A percentile compares a stretch with the other conserved stretches of the same genome.
These are phyloP conservation scores for Hirsutella rhossiliensis DNA, from an alignment of 2,329 filamentous ascomycete species.

Conservation along the genomic window DNA sequence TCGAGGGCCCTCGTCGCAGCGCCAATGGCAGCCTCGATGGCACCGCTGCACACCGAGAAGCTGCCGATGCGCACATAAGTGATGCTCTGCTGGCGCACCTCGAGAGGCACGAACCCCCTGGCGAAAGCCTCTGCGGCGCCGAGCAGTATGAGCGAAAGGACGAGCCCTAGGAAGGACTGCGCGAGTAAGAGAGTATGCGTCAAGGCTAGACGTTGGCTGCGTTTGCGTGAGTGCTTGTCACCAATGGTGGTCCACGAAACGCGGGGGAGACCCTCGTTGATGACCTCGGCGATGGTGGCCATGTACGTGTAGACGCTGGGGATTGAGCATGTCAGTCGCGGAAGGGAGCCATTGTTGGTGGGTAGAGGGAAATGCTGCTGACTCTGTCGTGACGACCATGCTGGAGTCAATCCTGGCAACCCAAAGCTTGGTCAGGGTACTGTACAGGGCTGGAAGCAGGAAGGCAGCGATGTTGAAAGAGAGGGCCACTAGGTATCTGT, in stretches of 20 bases:
- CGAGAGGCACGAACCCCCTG: conserved; percentile 43
- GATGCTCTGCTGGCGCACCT: conserved; percentile 43
- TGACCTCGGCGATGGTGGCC: conserved; percentile 49
- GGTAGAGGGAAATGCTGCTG: no score
- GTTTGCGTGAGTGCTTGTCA: conserved; percentile 42
- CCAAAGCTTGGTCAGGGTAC: conserved; percentile 58
- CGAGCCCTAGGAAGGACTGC: conserved; percentile 42
- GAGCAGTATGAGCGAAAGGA: conserved; percentile 49
- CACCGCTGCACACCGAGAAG: conserved; percentile 48
- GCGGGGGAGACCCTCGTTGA: conserved; percentile 62
- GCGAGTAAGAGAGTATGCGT: conserved; percentile 52
- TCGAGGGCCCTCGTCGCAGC: conserved; percentile 53
- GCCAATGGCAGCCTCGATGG: conserved; percentile 50
- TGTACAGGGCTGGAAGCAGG: conserved; percentile 53
- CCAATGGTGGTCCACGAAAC: conserved; percentile 59
- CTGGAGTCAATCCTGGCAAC: conserved; percentile 54
- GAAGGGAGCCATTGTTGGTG: no score
- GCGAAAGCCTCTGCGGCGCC: conserved; percentile 43
- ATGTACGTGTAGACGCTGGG: conserved; percentile 54
- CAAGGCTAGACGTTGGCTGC: conserved; percentile 40
- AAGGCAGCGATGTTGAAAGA: conserved; percentile 52
- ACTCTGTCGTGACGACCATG: no score
- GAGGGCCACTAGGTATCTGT: conserved; percentile 41
- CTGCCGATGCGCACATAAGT: conserved; percentile 54
- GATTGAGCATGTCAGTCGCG: no score